Evolutionary conservation across 306 rosid genomes (phyloP).

Genomic region (Mimosa pudica): DNA sequence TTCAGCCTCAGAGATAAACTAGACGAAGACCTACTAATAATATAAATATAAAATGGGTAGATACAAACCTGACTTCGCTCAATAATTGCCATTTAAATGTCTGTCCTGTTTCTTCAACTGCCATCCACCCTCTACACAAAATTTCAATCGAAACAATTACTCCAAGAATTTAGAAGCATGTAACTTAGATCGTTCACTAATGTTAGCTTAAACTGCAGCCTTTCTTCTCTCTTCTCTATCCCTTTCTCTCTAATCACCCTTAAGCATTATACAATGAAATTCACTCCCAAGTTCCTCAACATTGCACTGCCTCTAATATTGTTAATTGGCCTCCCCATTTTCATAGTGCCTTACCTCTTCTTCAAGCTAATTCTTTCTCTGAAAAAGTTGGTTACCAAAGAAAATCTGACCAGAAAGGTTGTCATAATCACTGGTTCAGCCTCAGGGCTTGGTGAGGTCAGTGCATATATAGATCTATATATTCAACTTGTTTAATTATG

Average conservation of each 20-base stretch:
- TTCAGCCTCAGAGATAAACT: background rate
- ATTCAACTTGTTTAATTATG: background rate
- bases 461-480: background rate
- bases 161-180: no score
- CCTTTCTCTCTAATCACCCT: no score
- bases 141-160: no score
- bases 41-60: background rate
- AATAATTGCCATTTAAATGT: background rate
- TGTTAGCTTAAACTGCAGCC: no score
- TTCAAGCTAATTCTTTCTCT: constrained; percentile 16
- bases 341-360: constrained; percentile 26
- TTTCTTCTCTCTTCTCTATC: background rate
- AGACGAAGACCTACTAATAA: no score
- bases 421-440: constrained; percentile 49
- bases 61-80: background rate
- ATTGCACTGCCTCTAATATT: constrained; percentile 30
- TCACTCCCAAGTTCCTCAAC: constrained; percentile 28
- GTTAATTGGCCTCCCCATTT: background rate
- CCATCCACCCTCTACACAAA: no score
- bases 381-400: background rate
- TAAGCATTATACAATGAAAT: constrained; percentile 19
- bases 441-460: constrained; percentile 50
- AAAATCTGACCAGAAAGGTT: constrained; percentile 38
- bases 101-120: background rate
- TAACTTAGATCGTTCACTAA: no score